phyloP scores from a whole-genome alignment of 129 eudicot species.

The Chrysanthemum makinoi region DNA sequence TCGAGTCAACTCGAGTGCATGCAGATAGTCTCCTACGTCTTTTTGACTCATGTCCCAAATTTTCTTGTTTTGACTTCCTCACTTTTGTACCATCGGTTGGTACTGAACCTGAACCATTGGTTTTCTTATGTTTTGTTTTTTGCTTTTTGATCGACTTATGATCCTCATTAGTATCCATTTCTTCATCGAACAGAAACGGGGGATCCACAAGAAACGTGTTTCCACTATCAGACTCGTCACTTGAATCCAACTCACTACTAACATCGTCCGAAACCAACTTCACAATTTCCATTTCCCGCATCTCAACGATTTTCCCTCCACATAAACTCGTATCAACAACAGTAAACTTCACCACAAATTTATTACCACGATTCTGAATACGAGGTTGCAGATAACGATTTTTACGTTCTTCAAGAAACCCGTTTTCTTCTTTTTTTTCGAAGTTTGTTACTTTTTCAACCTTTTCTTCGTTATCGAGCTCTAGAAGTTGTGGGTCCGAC shows the following conservation, averaged over 20 bases:
- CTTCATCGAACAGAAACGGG: no score
- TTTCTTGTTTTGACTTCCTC: constrained; percentile 33
- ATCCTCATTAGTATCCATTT: no score
- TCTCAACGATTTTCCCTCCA: constrained; percentile 27
- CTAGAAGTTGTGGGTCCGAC: constrained; percentile 50
- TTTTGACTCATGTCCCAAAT: neutral
- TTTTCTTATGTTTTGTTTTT: constrained; percentile 26
- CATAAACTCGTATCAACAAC: constrained; percentile 65
- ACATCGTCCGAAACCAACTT: constrained; percentile 25
- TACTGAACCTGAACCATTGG: constrained; percentile 19
- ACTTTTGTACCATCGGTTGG: constrained; percentile 7
- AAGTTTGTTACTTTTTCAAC: constrained; percentile 20
- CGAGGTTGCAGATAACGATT: constrained; percentile 65
- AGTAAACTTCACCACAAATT: constrained; percentile 39
- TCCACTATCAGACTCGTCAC: constrained; percentile 39
- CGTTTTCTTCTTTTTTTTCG: constrained; percentile 34
- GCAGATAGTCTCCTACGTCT: no score
- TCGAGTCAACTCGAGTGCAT: no score
- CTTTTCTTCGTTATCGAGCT: constrained; percentile 41
- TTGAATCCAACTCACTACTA: constrained; percentile 35
- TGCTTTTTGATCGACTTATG: neutral
- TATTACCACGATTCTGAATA: constrained; percentile 22
- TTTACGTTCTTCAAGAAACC: constrained; percentile 34
- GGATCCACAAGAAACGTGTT: constrained; percentile 28
- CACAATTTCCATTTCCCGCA: constrained; percentile 43